Conservation (phyloP, 441 rosid species). For the Euphorbia celastroides region DNA sequence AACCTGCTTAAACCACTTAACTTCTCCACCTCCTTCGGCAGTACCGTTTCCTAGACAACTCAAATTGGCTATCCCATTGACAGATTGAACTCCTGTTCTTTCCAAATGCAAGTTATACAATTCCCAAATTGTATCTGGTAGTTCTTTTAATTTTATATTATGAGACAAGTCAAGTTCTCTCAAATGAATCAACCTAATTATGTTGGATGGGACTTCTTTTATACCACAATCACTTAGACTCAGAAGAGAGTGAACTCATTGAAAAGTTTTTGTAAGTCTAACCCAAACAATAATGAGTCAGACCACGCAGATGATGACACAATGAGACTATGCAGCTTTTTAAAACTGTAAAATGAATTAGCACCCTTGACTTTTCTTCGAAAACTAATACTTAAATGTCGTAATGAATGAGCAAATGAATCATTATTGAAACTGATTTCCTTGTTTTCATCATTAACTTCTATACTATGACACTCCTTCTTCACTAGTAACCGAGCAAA, state of each 20-base stretch:
- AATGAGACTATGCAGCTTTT: too few relatives aligned
- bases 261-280: background rate
- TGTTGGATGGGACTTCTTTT: background rate
- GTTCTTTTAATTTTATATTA: background rate
- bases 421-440: background rate
- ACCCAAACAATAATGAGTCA: too few relatives aligned
- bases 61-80: background rate
- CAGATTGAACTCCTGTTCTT: background rate
- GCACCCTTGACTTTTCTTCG: background rate
- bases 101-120: background rate
- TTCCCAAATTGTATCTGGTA: background rate
- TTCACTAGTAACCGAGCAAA: background rate
- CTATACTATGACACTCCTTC: background rate
- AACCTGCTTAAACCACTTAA: background rate
- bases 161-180: background rate
- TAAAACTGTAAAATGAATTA: background rate
- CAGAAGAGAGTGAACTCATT: background rate
- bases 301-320: too few relatives aligned
- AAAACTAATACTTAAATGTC: too few relatives aligned
- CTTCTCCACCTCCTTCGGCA: conserved; percentile 9
- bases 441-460: background rate
- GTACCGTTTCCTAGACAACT: background rate
- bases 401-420: too few relatives aligned
- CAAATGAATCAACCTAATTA: conserved; percentile 6
- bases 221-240: background rate